These are phyloP conservation scores for Dactylis glomerata DNA, from an alignment of 176 grass and related monocot species.

Conservation along the genomic window DNA sequence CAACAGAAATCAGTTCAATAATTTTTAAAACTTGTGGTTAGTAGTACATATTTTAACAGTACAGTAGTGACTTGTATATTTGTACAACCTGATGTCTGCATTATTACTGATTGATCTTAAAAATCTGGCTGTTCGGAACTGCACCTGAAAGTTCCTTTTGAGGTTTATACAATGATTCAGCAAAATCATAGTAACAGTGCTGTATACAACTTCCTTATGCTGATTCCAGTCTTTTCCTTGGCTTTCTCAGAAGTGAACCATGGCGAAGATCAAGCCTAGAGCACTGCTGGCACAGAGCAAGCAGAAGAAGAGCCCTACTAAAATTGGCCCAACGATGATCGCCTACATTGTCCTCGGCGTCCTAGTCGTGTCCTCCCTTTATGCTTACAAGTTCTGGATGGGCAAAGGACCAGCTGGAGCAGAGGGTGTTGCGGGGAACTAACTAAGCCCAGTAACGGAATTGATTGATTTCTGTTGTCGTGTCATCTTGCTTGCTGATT, in stretches of 20 bases:
- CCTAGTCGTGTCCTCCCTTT: slow-evolving; percentile 45
- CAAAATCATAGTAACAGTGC: neutral
- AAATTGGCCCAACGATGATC: slow-evolving; percentile 42
- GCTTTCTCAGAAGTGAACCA: slow-evolving; percentile 23
- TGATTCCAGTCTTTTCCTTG: slow-evolving; percentile 4
- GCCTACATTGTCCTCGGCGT: slow-evolving; percentile 41
- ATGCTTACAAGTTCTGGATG: slow-evolving; percentile 51
- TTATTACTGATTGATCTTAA: slow-evolving; percentile 3
- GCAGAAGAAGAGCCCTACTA: slow-evolving; percentile 58
- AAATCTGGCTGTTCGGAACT: neutral
- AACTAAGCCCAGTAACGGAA: slow-evolving; percentile 23
- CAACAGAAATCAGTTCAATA: no score
- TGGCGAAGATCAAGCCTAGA: slow-evolving; percentile 76
- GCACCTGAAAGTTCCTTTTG: neutral
- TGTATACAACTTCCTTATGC: neutral
- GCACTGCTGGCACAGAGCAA: slow-evolving; percentile 72
- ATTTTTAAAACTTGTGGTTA: no score
- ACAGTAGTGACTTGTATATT: no score
- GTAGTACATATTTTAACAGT: no score
- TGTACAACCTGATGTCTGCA: neutral
- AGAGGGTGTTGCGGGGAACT: slow-evolving; percentile 35
- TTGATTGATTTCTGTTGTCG: slow-evolving; percentile 27
- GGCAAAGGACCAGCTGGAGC: slow-evolving; percentile 20
- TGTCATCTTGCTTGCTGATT: slow-evolving; percentile 33
- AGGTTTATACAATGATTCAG: neutral